These are phyloP conservation scores for Stagonosporopsis tanaceti DNA, from an alignment of 2,329 filamentous ascomycete species.

Conservation along the genomic window DNA sequence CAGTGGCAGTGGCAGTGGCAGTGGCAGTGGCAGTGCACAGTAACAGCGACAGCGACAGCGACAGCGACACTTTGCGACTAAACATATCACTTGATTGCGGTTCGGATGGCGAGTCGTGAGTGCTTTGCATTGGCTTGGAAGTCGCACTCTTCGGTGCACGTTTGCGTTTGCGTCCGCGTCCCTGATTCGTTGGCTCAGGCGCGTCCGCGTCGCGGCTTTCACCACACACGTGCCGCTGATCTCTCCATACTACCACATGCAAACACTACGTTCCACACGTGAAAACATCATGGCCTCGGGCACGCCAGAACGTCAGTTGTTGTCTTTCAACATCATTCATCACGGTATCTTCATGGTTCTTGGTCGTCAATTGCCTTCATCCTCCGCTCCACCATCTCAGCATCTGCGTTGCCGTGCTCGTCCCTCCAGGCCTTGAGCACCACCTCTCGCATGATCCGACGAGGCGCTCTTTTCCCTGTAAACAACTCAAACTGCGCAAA, in stretches of 20 bases:
- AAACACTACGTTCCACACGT: neutral
- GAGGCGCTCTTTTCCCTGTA: slow-evolving; percentile 75
- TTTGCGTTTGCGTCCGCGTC: too few relatives aligned
- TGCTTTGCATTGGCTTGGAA: too few relatives aligned
- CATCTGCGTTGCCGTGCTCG: slow-evolving; percentile 42
- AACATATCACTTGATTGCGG: too few relatives aligned
- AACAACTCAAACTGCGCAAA: slow-evolving; percentile 85
- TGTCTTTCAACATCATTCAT: neutral
- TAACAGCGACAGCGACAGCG: too few relatives aligned
- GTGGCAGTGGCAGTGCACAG: too few relatives aligned
- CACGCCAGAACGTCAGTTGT: neutral
- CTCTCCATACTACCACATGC: neutral
- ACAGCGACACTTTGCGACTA: too few relatives aligned
- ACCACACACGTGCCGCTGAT: slow-evolving; percentile 7
- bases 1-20: neutral
- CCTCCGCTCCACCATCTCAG: slow-evolving; percentile 44
- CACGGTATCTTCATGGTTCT: slow-evolving; percentile 34
- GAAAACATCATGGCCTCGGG: too few relatives aligned
- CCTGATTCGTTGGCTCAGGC: slow-evolving; percentile 19
- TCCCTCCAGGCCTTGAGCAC: slow-evolving; percentile 55
- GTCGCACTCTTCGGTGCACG: too few relatives aligned
- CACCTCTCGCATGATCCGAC: slow-evolving; percentile 73
- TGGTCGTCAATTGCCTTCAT: slow-evolving; percentile 47
- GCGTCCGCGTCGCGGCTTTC: slow-evolving; percentile 32
- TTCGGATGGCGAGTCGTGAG: too few relatives aligned